A percentile compares a stretch with the other conserved stretches of the same genome.
Evolutionary conservation across 345 rosid genomes (phyloP).

Genomic region (Arabidopsis suecica): DNA sequence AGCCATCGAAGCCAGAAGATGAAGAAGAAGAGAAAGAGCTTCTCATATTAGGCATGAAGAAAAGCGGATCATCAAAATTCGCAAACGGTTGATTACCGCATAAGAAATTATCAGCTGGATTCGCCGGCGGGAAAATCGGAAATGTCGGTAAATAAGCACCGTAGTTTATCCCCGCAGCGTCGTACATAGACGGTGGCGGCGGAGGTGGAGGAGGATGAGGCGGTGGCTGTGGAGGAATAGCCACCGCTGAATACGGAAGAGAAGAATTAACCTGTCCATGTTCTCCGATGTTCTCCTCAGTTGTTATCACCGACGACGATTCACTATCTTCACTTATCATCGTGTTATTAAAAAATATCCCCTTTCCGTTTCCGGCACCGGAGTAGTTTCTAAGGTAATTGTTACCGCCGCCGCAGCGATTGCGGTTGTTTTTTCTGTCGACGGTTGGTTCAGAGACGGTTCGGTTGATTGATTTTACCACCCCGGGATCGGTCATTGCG

Average conservation of each 20-base stretch:
- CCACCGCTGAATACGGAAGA: slow-evolving; percentile 30
- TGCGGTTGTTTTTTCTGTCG: slow-evolving; percentile 25
- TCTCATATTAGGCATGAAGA: slow-evolving; percentile 55
- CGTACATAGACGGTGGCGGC: slow-evolving; percentile 25
- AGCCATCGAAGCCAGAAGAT: slow-evolving; percentile 47
- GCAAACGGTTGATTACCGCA: slow-evolving; percentile 54
- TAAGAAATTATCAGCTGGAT: slow-evolving; percentile 50
- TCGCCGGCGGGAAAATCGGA: slow-evolving; percentile 53
- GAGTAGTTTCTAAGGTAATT: slow-evolving; percentile 26
- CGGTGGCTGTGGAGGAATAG: slow-evolving; percentile 20
- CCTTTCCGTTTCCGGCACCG: slow-evolving; percentile 26
- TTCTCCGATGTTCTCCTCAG: slow-evolving; percentile 56
- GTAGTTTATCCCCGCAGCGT: slow-evolving; percentile 37
- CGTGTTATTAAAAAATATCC: slow-evolving; percentile 22
- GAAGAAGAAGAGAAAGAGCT: slow-evolving; percentile 54
- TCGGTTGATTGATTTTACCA: slow-evolving; percentile 16
- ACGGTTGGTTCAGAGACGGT: slow-evolving; percentile 31
- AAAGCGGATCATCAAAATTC: slow-evolving; percentile 55
- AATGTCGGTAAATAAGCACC: slow-evolving; percentile 47
- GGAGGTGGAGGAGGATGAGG: slow-evolving; percentile 7
- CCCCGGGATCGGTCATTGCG: background rate
- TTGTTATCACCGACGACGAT: slow-evolving; percentile 74
- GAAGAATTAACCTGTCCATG: slow-evolving; percentile 60
- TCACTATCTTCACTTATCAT: slow-evolving; percentile 60
- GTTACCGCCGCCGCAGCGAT: background rate